A percentile compares a stretch with the other conserved stretches of the same genome.
phyloP scores from a whole-genome alignment of 2,329 filamentous ascomycete species.

The Penicillium sp. region DNA sequence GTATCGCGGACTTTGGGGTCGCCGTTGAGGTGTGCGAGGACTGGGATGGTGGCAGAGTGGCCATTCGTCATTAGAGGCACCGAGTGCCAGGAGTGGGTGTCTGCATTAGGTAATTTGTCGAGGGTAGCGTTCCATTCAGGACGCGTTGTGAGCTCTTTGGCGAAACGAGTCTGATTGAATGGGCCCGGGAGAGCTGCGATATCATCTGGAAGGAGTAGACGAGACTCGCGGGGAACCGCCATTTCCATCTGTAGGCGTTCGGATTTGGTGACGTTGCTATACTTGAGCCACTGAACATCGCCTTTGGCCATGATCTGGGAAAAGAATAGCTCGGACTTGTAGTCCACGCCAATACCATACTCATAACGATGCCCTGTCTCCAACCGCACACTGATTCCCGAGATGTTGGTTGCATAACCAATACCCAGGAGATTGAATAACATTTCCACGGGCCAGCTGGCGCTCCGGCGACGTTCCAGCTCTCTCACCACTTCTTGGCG shows the following conservation, averaged over 20 bases:
- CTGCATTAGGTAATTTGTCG: constrained; percentile 43
- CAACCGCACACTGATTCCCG: constrained; percentile 33
- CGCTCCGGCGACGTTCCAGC: constrained; percentile 35
- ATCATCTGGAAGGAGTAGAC: constrained; percentile 40
- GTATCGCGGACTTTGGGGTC: constrained; percentile 30
- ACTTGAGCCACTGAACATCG: constrained; percentile 44
- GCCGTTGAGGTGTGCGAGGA: constrained; percentile 43
- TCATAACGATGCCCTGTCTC: constrained; percentile 45
- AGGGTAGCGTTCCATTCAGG: constrained; percentile 39
- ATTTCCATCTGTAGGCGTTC: constrained; percentile 36
- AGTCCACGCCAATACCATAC: constrained; percentile 54
- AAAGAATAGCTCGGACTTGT: constrained; percentile 51
- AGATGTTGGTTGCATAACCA: constrained; percentile 37
- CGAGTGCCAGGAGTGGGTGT: constrained; percentile 42
- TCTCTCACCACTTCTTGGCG: constrained; percentile 54
- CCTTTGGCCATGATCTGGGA: constrained; percentile 40
- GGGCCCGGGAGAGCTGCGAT: constrained; percentile 33
- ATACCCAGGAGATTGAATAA: constrained; percentile 39
- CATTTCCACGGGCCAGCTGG: constrained; percentile 38
- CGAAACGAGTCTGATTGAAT: constrained; percentile 32
- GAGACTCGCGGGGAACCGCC: constrained; percentile 36
- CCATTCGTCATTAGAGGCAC: constrained; percentile 50
- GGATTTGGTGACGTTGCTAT: constrained; percentile 38
- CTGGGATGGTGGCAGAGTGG: constrained; percentile 48
- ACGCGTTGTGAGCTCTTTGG: constrained; percentile 25